Percentiles rank a stretch among this genome's conserved stretches.
Evolutionary conservation across 2,329 filamentous ascomycete species (phyloP).

Genomic region (Penicillium verrucosum): DNA sequence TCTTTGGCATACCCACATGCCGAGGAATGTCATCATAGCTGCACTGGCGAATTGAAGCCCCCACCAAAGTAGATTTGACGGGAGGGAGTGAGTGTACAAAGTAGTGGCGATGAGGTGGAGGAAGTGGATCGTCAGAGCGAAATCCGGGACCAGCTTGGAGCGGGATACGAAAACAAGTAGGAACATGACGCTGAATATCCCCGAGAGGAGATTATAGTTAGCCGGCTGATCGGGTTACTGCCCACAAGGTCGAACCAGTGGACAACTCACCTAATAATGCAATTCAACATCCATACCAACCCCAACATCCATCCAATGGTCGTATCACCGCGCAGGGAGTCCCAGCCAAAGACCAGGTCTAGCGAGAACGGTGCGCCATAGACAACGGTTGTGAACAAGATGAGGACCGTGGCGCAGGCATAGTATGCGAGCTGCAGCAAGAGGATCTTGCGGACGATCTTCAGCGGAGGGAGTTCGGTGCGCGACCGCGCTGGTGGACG

Average conservation of each 20-base stretch:
- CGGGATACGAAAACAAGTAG: conserved; percentile 80
- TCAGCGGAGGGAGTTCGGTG: conserved; percentile 63
- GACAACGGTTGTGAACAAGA: conserved; percentile 65
- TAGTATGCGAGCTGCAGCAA: conserved; percentile 65
- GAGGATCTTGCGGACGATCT: conserved; percentile 65
- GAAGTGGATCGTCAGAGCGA: conserved; percentile 82
- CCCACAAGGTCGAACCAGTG: conserved; percentile 20
- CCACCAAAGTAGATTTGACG: conserved; percentile 86
- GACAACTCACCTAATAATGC: conserved; percentile 57
- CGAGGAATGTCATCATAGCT: conserved; percentile 64
- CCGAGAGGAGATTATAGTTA: background rate
- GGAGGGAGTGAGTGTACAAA: conserved; percentile 73
- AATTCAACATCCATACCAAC: conserved; percentile 65
- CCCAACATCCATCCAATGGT: conserved; percentile 68
- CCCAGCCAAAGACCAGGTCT: conserved; percentile 63
- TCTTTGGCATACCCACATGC: conserved; percentile 88
- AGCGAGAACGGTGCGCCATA: conserved; percentile 59
- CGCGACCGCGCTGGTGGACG: conserved; percentile 64
- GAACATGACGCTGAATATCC: conserved; percentile 65
- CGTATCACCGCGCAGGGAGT: conserved; percentile 62
- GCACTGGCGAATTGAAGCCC: conserved; percentile 60
- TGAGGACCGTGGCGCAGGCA: conserved; percentile 57
- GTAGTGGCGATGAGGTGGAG: conserved; percentile 75
- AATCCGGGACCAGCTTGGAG: conserved; percentile 92
- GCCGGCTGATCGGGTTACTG: background rate